phyloP scores from a whole-genome alignment of 2,329 filamentous ascomycete species.

The Alternaria tenuissima region DNA sequence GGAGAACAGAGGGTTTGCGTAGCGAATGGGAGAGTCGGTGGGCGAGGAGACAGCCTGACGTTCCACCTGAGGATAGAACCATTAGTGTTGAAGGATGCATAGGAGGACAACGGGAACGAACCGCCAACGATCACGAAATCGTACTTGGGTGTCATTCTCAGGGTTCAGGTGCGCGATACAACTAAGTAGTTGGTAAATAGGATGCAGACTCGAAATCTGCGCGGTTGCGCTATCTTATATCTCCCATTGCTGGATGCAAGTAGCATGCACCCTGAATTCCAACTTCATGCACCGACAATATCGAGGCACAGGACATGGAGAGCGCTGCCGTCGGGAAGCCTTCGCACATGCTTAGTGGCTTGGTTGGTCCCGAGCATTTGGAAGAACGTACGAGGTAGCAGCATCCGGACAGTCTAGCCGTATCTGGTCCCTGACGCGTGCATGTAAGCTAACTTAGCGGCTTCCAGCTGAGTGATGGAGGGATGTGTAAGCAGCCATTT shows the following conservation, averaged over 20 bases:
- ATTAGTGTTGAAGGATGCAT: not conserved
- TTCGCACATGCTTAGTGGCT: not conserved
- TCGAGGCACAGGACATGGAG: not conserved
- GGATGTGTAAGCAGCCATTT: not conserved
- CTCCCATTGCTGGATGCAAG: not conserved
- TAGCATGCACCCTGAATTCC: not conserved
- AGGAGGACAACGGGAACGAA: slow-evolving; percentile 15
- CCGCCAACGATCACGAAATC: slow-evolving; percentile 56
- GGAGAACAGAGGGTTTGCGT: slow-evolving; percentile 62
- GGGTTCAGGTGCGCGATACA: not conserved
- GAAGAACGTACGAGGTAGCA: not conserved
- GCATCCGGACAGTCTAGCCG: not conserved
- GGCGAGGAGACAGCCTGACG: slow-evolving; percentile 66
- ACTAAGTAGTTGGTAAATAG: not conserved
- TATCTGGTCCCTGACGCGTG: not conserved
- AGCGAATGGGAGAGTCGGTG: slow-evolving; percentile 59
- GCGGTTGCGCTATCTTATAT: not conserved
- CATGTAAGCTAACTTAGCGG: not conserved
- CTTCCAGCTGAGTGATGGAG: not conserved
- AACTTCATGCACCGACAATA: not conserved
- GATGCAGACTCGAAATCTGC: not conserved
- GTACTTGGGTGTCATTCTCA: slow-evolving; percentile 30
- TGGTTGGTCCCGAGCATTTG: not conserved
- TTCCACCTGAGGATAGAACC: slow-evolving; percentile 57
- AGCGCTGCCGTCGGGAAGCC: not conserved